Evolutionary conservation across 257 asterid genomes (phyloP), one percentile per base, ranked within the genome.

Genomic region (Echites panduratus): DNA sequence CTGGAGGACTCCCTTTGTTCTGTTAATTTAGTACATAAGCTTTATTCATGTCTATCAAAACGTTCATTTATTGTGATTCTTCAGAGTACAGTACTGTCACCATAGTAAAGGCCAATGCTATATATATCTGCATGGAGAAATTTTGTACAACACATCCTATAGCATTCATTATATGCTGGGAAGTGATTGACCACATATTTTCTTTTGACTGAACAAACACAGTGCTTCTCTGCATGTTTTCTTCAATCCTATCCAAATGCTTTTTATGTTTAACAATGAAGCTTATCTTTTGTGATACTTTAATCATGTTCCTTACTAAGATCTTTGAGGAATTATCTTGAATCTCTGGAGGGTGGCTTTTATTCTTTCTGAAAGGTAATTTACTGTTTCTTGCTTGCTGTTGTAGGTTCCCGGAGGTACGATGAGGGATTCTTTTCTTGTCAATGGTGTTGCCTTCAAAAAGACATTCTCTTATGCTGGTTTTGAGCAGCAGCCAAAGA

Each of bases 391-490:
- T 12, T 73, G 32, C 50, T 64, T 70, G 5, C 67, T 78, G 81
- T 58, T 81, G 76, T 79, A 95, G 99, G 99, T 95, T 80, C 97
- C 97, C 68, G 99, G 99, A 50, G 99, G 99, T 80, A 90, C 84
- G 68, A 95, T 95, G 98, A 86, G 96, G 77, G 99, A 95, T 81
- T 92, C 99, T 61, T 92, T 95, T 84, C 96, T 95, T 73, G 98
- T 95, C 68, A 73, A 89, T 83, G 99, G 98, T 62, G 99, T 95
- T 72, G 99, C 99, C 75, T 95, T 95, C 86, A 95, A 95, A 78
- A 95, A 95, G 89, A 95, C 99, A 71, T 95, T 95, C 84, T 95
- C 99, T 40, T 95, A 95, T 85, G 99, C 98, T 75, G 99, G 99
- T 76, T 92, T 95, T 82, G 99, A 95, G 85, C 99, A 95, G 84